These are phyloP conservation scores for Globisporangium recalcitrans DNA, from an alignment of 352 stramenopile genomes.

Conservation along the genomic window DNA sequence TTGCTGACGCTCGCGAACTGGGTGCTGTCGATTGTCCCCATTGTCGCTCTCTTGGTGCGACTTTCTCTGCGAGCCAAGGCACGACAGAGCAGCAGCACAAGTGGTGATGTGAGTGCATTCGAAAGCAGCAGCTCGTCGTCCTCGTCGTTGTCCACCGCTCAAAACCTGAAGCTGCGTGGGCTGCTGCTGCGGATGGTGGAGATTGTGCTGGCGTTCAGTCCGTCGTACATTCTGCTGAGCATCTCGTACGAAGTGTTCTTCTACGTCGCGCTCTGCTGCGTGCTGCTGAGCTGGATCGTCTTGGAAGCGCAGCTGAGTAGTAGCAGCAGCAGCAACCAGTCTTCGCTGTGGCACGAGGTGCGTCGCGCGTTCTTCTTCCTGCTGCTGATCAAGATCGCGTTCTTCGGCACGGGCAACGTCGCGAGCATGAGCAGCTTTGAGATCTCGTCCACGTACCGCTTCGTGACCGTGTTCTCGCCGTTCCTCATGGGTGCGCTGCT, in stretches of 20 bases:
- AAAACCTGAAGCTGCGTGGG: background rate
- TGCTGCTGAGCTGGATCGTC: constrained; percentile 59
- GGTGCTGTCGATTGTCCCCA: constrained; percentile 36
- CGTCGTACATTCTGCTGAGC: constrained; percentile 65
- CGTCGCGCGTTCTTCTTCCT: constrained; percentile 78
- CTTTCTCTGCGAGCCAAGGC: background rate
- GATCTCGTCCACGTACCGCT: constrained; percentile 82
- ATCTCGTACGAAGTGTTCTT: constrained; percentile 86
- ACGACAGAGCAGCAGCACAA: background rate
- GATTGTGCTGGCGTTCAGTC: constrained; percentile 52
- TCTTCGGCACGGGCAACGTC: constrained; percentile 84
- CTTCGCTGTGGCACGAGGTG: constrained; percentile 28
- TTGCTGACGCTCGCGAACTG: constrained; percentile 53
- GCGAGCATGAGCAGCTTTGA: constrained; percentile 86
- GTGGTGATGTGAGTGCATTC: background rate
- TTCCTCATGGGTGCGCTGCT: constrained; percentile 79
- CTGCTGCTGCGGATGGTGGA: constrained; percentile 38
- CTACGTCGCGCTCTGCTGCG: constrained; percentile 47
- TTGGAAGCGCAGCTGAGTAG: constrained; percentile 29
- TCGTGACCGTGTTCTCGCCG: constrained; percentile 77
- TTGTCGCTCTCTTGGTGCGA: constrained; percentile 28
- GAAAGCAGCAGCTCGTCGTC: background rate
- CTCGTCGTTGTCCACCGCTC: constrained; percentile 13
- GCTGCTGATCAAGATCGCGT: constrained; percentile 75
- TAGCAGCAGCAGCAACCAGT: background rate